Evolutionary conservation across 2,329 filamentous ascomycete genomes (phyloP), one percentile per base, ranked within the genome.

Genomic region (Ceratocystis papillata): DNA sequence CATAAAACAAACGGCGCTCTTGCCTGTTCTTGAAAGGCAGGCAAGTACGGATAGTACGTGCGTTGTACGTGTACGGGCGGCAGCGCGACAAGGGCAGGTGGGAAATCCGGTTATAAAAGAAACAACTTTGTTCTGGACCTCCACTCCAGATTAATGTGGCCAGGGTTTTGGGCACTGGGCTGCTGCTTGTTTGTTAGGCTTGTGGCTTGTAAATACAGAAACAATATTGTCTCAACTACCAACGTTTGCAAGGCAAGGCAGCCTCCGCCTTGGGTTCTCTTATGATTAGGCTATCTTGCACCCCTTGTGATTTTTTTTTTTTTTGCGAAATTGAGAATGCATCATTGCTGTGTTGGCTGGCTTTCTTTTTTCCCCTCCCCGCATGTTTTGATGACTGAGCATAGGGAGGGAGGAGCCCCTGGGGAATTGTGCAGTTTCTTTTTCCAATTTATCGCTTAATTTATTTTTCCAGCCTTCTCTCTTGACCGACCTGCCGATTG

Each of bases 91-190:
- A 30, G 25, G 33, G 28, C 55, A 59, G 10, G 55, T 59, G 28
- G 55, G 55, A 59, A 59, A 59, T 37, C 55, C 33, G 55, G 55
- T 25, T 28, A 53, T 20, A 17, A 53, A 12, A 5, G 55, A 59
- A 59, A 59, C 55, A 59, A n/a, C 25, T 59, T 59, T 59, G 28
- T 59, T 59, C 55, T 37, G n/a, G 55, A 59, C 55, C 28, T n/a
- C 25, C 28, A 22, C n/a, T 22, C 48, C 22, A 53, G 48, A 10
- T 53, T 48, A 48, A 48, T 48, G 46, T 17, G 46, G 46, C n/a
- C 8, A 20, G 17, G 46, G n/a, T 4, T 20, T n/a, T 22, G 46
- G 46, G 17, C 46, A 15, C 37, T 41, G 37, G 12, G 37, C 37
- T 15, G 37, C 37, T 15, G 37, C 37, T 41, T 41, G 37, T 12